phyloP scores from a whole-genome alignment of 2,329 filamentous ascomycete genomes.

The Dryadomyces quercus-mongolicae region DNA sequence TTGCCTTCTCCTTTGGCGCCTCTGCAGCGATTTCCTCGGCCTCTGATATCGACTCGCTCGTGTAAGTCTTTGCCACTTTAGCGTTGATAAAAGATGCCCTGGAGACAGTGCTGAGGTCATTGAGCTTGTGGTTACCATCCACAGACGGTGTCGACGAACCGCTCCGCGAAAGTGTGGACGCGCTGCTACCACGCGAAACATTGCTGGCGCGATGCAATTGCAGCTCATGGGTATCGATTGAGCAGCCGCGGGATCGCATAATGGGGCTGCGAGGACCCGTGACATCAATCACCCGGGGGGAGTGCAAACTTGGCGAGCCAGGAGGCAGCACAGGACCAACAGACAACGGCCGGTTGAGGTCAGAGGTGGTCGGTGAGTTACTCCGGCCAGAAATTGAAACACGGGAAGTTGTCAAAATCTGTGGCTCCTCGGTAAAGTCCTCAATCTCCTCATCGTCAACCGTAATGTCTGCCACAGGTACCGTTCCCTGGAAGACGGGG shows the following conservation, averaged over 20 bases:
- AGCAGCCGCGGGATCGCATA: constrained; percentile 34
- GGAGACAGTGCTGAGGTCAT: constrained; percentile 7
- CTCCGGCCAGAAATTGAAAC: constrained; percentile 40
- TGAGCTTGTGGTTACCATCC: constrained; percentile 17
- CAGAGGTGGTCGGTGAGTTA: constrained; percentile 36
- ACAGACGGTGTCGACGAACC: constrained; percentile 30
- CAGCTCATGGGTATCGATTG: constrained; percentile 31
- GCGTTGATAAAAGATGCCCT: constrained; percentile 2
- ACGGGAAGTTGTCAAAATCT: constrained; percentile 44
- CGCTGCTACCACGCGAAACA: constrained; percentile 26
- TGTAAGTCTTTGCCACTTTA: constrained; percentile 5
- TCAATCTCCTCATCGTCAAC: constrained; percentile 30
- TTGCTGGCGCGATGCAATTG: constrained; percentile 24
- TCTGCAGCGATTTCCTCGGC: constrained; percentile 23
- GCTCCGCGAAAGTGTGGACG: constrained; percentile 24
- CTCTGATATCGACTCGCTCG: constrained; percentile 28
- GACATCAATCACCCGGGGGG: constrained; percentile 47
- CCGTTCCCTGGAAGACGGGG: not conserved
- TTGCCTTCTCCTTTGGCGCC: constrained; percentile 9
- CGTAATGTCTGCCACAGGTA: not conserved
- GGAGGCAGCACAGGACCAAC: constrained; percentile 25
- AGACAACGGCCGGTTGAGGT: constrained; percentile 27
- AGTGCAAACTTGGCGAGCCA: constrained; percentile 38
- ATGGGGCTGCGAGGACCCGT: constrained; percentile 37
- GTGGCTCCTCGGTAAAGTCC: constrained; percentile 44